These are phyloP conservation scores for Blastomyces gilchristii DNA, from an alignment of 2,329 filamentous ascomycete genomes.

Conservation along the genomic window DNA sequence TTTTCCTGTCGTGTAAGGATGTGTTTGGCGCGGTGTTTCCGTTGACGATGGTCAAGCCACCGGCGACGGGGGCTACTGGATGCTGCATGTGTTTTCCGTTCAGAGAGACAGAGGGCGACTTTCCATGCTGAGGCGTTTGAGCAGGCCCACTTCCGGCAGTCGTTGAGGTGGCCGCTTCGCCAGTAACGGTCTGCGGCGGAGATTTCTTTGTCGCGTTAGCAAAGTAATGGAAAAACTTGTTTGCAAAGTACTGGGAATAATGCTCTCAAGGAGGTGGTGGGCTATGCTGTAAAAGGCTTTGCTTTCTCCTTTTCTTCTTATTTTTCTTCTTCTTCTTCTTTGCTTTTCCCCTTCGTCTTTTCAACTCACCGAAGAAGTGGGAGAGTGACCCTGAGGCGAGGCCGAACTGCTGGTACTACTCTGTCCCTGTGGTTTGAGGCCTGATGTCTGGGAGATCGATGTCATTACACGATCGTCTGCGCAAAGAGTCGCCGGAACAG, in stretches of 20 bases:
- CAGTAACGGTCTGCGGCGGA: conserved; percentile 39
- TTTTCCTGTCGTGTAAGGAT: conserved; percentile 68
- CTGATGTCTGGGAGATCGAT: conserved; percentile 42
- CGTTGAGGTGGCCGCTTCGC: conserved; percentile 41
- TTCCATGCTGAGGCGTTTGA: conserved; percentile 41
- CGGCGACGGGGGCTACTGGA: conserved; percentile 26
- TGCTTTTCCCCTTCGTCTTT: conserved; percentile 10
- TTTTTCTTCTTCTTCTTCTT: conserved; percentile 20
- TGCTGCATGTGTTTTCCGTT: conserved; percentile 62
- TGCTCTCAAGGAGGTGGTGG: not conserved
- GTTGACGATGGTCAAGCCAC: conserved; percentile 56
- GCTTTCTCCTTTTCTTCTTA: not conserved
- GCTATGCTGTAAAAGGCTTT: not conserved
- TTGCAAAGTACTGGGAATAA: not conserved
- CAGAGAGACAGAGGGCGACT: conserved; percentile 61
- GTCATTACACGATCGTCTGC: conserved; percentile 47
- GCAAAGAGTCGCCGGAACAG: conserved; percentile 20
- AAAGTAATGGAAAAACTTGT: conserved; percentile 32
- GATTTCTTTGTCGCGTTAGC: conserved; percentile 52
- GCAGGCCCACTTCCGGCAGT: conserved; percentile 44
- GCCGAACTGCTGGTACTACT: conserved; percentile 41
- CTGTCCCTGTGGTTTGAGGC: conserved; percentile 43
- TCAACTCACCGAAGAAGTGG: conserved; percentile 40
- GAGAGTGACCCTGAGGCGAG: conserved; percentile 35
- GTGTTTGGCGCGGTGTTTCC: conserved; percentile 46